Evolutionary conservation across 345 rosid species (phyloP), one percentile per base, ranked within the genome.

Genomic region (Heritiera fomes): DNA sequence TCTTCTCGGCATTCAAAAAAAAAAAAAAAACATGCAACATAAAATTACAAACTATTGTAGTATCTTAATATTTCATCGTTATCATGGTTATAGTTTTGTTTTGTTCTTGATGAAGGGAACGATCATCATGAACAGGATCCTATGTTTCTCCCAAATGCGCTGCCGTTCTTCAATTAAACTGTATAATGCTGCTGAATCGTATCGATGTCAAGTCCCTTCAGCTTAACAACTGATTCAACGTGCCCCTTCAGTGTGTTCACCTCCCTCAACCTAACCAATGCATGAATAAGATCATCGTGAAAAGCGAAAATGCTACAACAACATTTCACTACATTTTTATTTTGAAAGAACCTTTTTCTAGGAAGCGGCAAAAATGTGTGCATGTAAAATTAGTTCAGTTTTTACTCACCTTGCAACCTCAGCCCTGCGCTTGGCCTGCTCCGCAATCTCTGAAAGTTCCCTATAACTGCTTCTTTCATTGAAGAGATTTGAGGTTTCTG

Each of bases 401-500:
- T 28, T 32, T 71, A 77, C 82, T 87, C 80, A 94, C 98, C 97
- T 93, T 52, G 99, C 98, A 40, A 95, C 89, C 93, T 95, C 99
- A 6, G 99, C 99, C 32, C 99, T 86, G 23, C 98, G 85, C 90
- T 91, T 95, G 56, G 99, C 99, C 89, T 95, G 98, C 85, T 95
- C 99, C 3, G 99, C 98, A 13, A 95, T 93, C 89, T 95, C 99
- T 5, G 99, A 92, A 32, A 93, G 89, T 81, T 95, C 99, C 82
- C 90, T 84, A 85, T 91, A 92, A 83, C 92, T 83, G 68, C 60
- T 85, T 84, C 89, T 94, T 56, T 94, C 98, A 1, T 43, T 67
- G 81, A 89, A 87, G 50, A 87, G 53, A 77, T 70, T 87, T 80
- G 77, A 67, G 41, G 85, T 52, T 58, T 94, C 94, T 0, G 91